phyloP scores from a whole-genome alignment of 441 rosid species.

The Bocquillonia castaneifolia region DNA sequence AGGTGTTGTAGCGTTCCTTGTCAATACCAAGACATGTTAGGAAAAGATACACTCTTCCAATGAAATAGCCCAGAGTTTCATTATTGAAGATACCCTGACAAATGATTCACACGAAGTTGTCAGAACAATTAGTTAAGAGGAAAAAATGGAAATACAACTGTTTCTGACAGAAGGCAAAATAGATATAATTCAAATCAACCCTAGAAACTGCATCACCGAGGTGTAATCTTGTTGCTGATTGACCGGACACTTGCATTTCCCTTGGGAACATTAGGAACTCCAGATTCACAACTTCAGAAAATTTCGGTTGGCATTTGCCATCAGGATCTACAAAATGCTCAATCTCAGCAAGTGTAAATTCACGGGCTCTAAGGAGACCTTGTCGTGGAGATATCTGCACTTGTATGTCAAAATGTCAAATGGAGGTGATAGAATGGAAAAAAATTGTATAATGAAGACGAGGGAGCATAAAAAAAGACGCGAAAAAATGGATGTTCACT shows the following conservation, averaged over 20 bases:
- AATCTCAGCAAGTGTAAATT: constrained; percentile 72
- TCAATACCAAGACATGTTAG: constrained; percentile 55
- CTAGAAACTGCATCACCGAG: constrained; percentile 58
- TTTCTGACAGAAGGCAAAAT: neutral
- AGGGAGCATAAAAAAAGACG: too few relatives aligned
- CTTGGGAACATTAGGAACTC: constrained; percentile 74
- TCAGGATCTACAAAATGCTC: constrained; percentile 79
- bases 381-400: constrained; percentile 74
- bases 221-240: constrained; percentile 40
- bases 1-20: constrained; percentile 51
- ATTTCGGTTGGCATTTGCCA: constrained; percentile 62
- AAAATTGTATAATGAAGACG: too few relatives aligned
- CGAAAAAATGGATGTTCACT: too few relatives aligned
- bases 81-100: constrained; percentile 58
- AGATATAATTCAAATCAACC: constrained; percentile 30
- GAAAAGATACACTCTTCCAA: constrained; percentile 67
- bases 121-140: neutral
- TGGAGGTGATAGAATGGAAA: too few relatives aligned
- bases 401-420: neutral
- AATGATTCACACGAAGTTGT: neutral
- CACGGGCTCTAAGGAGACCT: constrained; percentile 68
- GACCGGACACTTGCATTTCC: constrained; percentile 62
- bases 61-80: constrained; percentile 65
- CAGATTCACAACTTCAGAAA: constrained; percentile 43
- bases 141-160: neutral